phyloP scores from a whole-genome alignment of 768 basidiomycete genomes.

The Hygrophorus russula region DNA sequence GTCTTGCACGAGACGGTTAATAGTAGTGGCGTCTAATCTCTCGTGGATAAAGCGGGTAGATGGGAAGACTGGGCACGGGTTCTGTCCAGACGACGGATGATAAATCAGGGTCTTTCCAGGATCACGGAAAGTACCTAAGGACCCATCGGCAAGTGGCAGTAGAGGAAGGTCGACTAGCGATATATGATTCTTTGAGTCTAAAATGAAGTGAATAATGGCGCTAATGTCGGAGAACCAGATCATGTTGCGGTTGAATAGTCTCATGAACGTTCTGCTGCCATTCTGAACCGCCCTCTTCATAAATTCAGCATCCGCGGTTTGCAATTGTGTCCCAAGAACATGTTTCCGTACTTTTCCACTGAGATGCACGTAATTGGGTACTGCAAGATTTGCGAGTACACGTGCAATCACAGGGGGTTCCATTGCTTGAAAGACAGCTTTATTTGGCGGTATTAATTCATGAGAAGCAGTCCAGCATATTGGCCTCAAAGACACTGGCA shows the following conservation, averaged over 20 bases:
- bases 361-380: not conserved
- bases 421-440: not conserved
- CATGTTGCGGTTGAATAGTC: constrained; percentile 8
- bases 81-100: constrained; percentile 16
- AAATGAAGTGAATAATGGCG: constrained; percentile 12
- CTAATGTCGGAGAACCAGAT: constrained; percentile 15
- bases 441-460: not conserved
- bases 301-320: not conserved
- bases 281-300: not conserved
- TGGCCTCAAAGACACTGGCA: not conserved
- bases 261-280: not conserved
- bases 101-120: constrained; percentile 16
- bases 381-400: not conserved
- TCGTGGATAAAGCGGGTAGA: constrained; percentile 15
- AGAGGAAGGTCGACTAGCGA: constrained; percentile 20
- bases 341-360: not conserved
- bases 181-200: constrained; percentile 5
- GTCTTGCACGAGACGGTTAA: constrained; percentile 6
- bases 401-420: not conserved
- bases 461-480: not conserved
- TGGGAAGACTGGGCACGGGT: constrained; percentile 1
- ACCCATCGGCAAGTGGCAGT: constrained; percentile 24
- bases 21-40: constrained; percentile 12
- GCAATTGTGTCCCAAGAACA: not conserved
- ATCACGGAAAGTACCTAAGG: not conserved